Percentiles rank a stretch among this genome's conserved stretches.
phyloP scores from a whole-genome alignment of 331 rosid genomes.

The Stylosanthes scabra region DNA sequence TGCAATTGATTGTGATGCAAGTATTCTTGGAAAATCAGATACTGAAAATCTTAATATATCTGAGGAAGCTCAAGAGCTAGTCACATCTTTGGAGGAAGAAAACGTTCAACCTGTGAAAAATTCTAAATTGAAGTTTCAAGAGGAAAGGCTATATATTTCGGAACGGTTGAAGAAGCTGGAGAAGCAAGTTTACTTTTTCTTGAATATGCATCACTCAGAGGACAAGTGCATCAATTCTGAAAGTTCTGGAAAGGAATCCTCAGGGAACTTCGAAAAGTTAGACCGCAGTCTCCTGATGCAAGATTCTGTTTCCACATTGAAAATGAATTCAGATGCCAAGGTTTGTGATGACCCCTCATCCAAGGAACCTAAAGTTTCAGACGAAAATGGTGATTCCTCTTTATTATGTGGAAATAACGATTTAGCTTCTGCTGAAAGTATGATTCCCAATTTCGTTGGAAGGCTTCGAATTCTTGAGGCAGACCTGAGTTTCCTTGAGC shows the following conservation, averaged over 20 bases:
- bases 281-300: constrained; percentile 35
- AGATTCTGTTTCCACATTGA: constrained; percentile 43
- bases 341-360: constrained; percentile 34
- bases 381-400: constrained; percentile 43
- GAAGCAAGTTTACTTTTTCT: constrained; percentile 59
- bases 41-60: constrained; percentile 42
- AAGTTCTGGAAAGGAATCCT: constrained; percentile 36
- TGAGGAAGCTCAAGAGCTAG: constrained; percentile 40
- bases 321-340: constrained; percentile 24
- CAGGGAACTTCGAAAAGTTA: constrained; percentile 35
- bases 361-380: constrained; percentile 39
- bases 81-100: constrained; percentile 35
- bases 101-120: constrained; percentile 40
- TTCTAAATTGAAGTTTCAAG: constrained; percentile 50
- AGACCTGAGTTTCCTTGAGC: constrained; percentile 71
- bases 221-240: constrained; percentile 41
- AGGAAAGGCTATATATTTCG: constrained; percentile 53
- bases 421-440: constrained; percentile 46
- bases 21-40: constrained; percentile 33
- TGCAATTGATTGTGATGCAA: constrained; percentile 42
- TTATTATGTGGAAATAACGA: constrained; percentile 34
- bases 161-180: constrained; percentile 65
- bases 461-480: constrained; percentile 76
- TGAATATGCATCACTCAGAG: constrained; percentile 44
- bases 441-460: constrained; percentile 50